Conservation (phyloP, 768 basidiomycete genomes). For the Trametes maxima region DNA sequence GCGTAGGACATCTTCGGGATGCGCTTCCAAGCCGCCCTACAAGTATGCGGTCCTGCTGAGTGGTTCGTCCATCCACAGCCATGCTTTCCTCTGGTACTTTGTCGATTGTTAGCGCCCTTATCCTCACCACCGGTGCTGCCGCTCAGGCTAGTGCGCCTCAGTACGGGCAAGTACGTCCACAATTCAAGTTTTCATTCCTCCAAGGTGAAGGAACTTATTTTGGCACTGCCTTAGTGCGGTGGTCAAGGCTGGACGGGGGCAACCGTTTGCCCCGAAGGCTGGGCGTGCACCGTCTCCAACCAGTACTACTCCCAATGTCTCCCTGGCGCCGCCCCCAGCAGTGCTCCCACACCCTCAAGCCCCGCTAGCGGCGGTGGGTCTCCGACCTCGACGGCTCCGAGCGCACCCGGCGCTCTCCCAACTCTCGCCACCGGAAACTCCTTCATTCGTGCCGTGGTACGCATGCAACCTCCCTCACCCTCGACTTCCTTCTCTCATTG, state of each 20-base stretch:
- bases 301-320: constrained; percentile 58
- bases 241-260: constrained; percentile 55
- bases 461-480: constrained; percentile 21
- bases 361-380: constrained; percentile 23
- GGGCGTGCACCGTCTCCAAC: constrained; percentile 47
- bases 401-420: constrained; percentile 32
- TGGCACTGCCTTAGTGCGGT: constrained; percentile 44
- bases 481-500: background rate
- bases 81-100: constrained; percentile 22
- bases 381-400: constrained; percentile 25
- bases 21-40: background rate
- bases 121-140: constrained; percentile 21
- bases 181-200: background rate
- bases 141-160: constrained; percentile 29
- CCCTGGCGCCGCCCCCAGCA: constrained; percentile 40
- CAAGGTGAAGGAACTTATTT: background rate
- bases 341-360: constrained; percentile 23
- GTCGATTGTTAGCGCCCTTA: constrained; percentile 23
- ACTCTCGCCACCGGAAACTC: constrained; percentile 53
- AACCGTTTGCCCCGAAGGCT: constrained; percentile 50
- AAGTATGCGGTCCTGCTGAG: background rate
- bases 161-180: constrained; percentile 30
- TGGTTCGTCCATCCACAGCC: background rate
- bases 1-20: background rate
- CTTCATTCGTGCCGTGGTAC: constrained; percentile 59